Conservation (phyloP, 2,329 filamentous ascomycete species). For the Trichoderma harzianum region DNA sequence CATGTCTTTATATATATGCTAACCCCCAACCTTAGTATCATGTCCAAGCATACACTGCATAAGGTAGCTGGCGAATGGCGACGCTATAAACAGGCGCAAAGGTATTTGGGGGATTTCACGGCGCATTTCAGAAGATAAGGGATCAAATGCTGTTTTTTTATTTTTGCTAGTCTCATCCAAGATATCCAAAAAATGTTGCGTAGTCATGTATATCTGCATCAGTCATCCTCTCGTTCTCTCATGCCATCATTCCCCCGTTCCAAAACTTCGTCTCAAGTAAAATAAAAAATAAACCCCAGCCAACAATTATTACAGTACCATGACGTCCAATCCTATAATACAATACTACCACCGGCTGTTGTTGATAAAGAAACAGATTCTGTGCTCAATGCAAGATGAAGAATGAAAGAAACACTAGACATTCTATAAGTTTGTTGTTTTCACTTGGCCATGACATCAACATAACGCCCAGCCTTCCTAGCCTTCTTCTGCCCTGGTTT, state of each 20-base stretch:
- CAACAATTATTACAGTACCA: constrained; percentile 8
- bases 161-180: constrained; percentile 1
- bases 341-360: background rate
- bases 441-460: constrained; percentile 88
- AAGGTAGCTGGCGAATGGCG: background rate
- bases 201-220: constrained; percentile 11
- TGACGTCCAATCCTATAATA: constrained; percentile 15
- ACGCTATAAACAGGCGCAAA: background rate
- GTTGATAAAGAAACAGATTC: background rate
- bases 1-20: constrained; percentile 20
- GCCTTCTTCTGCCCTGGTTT: constrained; percentile 64
- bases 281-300: background rate
- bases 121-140: background rate
- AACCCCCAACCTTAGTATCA: constrained; percentile 36
- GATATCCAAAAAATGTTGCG: constrained; percentile 13
- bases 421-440: constrained; percentile 7
- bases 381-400: constrained; percentile 11
- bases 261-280: background rate
- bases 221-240: constrained; percentile 11
- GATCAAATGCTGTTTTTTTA: background rate
- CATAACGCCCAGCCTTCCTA: constrained; percentile 83
- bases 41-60: constrained; percentile 42
- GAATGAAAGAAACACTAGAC: constrained; percentile 12
- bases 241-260: background rate
- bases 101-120: background rate